Evolutionary conservation across 805 yeast species (phyloP), one percentile per base, ranked within the genome.

Genomic region (Priceomyces fermenticarens): DNA sequence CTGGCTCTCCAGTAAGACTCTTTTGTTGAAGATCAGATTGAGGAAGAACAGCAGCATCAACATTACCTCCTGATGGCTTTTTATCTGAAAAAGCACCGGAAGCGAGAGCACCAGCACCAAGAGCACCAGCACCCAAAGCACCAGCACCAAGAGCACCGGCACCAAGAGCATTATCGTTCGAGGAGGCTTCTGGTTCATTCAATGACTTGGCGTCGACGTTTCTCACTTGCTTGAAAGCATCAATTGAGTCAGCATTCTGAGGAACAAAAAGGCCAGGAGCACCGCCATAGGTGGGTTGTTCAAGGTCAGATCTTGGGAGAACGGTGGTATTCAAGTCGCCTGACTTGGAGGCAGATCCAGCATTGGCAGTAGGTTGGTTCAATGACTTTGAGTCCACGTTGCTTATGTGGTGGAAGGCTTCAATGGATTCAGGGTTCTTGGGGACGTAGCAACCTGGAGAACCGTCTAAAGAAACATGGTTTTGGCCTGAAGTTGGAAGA

Each of bases 221-320:
- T 44, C 77, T 67, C 16, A 81, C 72, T 49, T 80, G 75, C 36
- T 65, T 62, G 55, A 88, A 84, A 36, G 80, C 96, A 44, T 75
- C 70, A 52, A 87, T 78, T 12, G 78, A 72, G 32, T 73, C 75
- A 13, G 87, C 74, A 55, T 85, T 75, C 31, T 66, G 53, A 36
- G 90, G 91, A 49, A 85, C 58, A 30, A 68, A 75, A 45, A 85
- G 72, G 35, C 96, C 96, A 20, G 93, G 88, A 54, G 84, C 89
- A 38, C 88, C 85, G 29, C 69, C 48, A 42, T 73, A 51, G 5
- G 73, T 58, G 43, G 67, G 64, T 39, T 63, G 69, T 30, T 53
- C 39, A 15, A 54, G 59, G 43, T 62, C 71, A 27, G 52, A 42
- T 10, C 51, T 40, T 16, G 74, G 73, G 57, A 66, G 43, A 25